These are phyloP conservation scores for Colletotrichum siamense DNA, from an alignment of 2,329 filamentous ascomycete genomes.

Conservation along the genomic window DNA sequence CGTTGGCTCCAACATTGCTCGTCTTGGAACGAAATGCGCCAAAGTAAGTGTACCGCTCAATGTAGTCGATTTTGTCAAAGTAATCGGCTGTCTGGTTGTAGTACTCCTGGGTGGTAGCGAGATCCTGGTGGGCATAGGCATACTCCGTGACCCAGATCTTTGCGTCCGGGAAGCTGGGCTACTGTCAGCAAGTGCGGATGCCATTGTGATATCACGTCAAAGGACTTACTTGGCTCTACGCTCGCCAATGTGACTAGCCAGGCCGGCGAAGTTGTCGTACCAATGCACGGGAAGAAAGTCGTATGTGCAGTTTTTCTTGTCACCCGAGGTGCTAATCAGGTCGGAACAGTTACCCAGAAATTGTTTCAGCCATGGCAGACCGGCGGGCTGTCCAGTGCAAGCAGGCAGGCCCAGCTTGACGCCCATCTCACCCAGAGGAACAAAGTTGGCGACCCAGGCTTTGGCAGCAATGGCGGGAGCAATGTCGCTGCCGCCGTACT, in stretches of 20 bases:
- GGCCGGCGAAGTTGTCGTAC: conserved; percentile 73
- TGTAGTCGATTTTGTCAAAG: conserved; percentile 67
- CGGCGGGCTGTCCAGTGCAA: conserved; percentile 65
- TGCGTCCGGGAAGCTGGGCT: conserved; percentile 59
- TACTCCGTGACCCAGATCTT: conserved; percentile 84
- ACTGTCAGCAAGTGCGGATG: conserved; percentile 1
- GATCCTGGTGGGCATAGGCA: conserved; percentile 62
- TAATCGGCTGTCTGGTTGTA: conserved; percentile 71
- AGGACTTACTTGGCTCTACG: conserved; percentile 50
- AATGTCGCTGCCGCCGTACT: conserved; percentile 68
- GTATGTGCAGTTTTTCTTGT: conserved; percentile 60
- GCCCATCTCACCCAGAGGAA: conserved; percentile 69
- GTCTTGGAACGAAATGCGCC: conserved; percentile 73
- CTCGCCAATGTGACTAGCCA: conserved; percentile 71
- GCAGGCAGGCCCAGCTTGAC: conserved; percentile 74
- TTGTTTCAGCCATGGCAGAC: conserved; percentile 68
- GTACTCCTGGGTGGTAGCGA: conserved; percentile 65
- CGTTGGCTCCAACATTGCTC: conserved; percentile 78
- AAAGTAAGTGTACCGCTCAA: conserved; percentile 77
- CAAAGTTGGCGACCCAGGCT: conserved; percentile 74
- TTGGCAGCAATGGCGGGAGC: conserved; percentile 65
- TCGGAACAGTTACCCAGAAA: conserved; percentile 59
- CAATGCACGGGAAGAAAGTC: conserved; percentile 71
- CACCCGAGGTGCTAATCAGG: conserved; percentile 52
- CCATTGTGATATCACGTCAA: neutral